Percentiles rank a stretch among this genome's conserved stretches.
phyloP scores from a whole-genome alignment of 768 basidiomycete genomes.

The Boletales sp. region DNA sequence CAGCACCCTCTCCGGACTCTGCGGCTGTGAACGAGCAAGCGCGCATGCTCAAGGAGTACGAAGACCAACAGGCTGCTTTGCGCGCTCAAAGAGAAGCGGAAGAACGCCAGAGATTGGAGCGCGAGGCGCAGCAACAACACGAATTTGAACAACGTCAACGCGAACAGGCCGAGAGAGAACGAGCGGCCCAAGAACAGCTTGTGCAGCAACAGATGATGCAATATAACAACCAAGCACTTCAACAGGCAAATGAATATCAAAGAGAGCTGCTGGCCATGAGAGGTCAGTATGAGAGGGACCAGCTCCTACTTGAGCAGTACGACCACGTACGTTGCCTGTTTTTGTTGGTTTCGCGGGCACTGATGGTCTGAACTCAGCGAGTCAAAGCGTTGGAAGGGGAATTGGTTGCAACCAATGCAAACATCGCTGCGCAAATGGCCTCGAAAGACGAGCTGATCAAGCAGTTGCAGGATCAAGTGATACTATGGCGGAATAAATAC shows the following conservation, averaged over 20 bases:
- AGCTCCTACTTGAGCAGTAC: conserved; percentile 96
- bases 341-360: background rate
- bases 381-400: conserved; percentile 96
- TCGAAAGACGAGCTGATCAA: conserved; percentile 96
- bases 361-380: conserved; percentile 47
- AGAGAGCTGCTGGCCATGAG: conserved; percentile 88
- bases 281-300: conserved; percentile 97
- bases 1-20: conserved; percentile 67
- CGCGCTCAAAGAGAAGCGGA: conserved; percentile 77
- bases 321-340: conserved; percentile 61
- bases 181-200: conserved; percentile 85
- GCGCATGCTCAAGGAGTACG: conserved; percentile 93
- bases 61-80: conserved; percentile 91
- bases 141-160: conserved; percentile 90
- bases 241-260: conserved; percentile 80
- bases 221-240: conserved; percentile 71
- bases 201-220: conserved; percentile 80
- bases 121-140: conserved; percentile 72
- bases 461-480: conserved; percentile 95
- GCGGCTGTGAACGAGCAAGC: conserved; percentile 85
- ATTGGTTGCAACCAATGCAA: conserved; percentile 65
- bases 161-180: conserved; percentile 84
- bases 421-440: conserved; percentile 79
- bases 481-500: conserved; percentile 97
- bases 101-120: conserved; percentile 73